Evolutionary conservation across 73 alveolate species (phyloP), one percentile per base, ranked within the genome.

Genomic region (Breviolum minutum): DNA sequence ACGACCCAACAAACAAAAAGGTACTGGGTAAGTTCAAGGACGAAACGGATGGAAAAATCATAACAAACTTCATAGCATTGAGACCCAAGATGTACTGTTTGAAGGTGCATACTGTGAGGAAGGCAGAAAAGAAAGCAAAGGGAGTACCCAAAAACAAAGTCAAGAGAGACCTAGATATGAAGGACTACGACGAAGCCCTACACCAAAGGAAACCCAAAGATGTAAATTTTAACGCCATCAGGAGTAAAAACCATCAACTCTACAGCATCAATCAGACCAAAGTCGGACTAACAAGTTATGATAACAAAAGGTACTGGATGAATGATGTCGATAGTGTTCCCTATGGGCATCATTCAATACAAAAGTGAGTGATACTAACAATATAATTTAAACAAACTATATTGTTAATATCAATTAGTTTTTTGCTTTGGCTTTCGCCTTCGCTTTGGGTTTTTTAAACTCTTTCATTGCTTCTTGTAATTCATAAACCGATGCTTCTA

Each of bases 71-170:
- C n/a, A 80, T 80, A 12, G 88, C 63, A 0, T 27, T 80, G 54
- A 80, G 16, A 7, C 88, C 88, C 8, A 80, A 80, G 27, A n/a
- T 40, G 54, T 80, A 80, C n/a, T n/a, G n/a, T n/a, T n/a, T n/a
- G n/a, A n/a, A n/a, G n/a, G n/a, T n/a, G n/a, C n/a, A n/a, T n/a
- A n/a, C n/a, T 26, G 87, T 27, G 30, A 32, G 30, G 48, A 79
- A 79, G 63, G 87, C 16, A 8, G 87, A 79, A 6, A 80, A 80
- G 88, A 80, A 80, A 80, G 30, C 88, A 27, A 80, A 80, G 32
- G 88, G 88, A 9, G 54, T 80, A 27, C n/a, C n/a, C 14, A 80
- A 80, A 4, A 29, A 80, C 32, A 80, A 26, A 80, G 88, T 80
- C 10, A 80, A 80, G 66, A 12, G 32, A 0, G 88, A 80, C 7